Percentiles rank a stretch among this genome's conserved stretches.
Conservation (phyloP, 768 basidiomycete species). For the Boletus rubropictus region DNA sequence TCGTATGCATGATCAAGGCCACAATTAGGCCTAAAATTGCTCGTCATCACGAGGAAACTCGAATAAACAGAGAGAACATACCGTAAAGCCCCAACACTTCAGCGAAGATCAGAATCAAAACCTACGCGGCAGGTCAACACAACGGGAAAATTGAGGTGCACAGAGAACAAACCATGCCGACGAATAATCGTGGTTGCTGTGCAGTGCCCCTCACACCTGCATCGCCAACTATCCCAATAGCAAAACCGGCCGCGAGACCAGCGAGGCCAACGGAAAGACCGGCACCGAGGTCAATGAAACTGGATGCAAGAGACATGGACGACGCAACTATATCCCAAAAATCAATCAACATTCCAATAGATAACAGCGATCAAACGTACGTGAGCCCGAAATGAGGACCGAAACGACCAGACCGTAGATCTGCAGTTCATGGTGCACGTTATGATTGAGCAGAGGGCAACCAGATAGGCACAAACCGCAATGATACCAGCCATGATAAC, state of each 20-base stretch:
- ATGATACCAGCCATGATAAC: constrained; percentile 99
- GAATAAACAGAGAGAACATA: constrained; percentile 17
- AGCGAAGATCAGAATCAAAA: constrained; percentile 96
- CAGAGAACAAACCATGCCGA: constrained; percentile 70
- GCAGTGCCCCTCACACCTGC: constrained; percentile 97
- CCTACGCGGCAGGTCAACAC: constrained; percentile 39
- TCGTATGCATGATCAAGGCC: constrained; percentile 93
- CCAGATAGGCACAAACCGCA: constrained; percentile 58
- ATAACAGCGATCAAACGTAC: constrained; percentile 45
- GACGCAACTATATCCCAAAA: constrained; percentile 46
- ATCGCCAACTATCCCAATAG: constrained; percentile 98
- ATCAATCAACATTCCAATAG: neutral
- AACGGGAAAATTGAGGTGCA: neutral
- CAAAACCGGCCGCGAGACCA: constrained; percentile 95
- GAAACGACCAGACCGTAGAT: constrained; percentile 98
- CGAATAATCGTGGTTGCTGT: constrained; percentile 90
- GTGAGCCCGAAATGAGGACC: constrained; percentile 85
- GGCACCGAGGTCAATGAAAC: constrained; percentile 91
- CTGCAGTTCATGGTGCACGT: constrained; percentile 33
- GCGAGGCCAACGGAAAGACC: constrained; percentile 90
- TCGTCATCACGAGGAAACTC: neutral
- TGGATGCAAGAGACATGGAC: constrained; percentile 86
- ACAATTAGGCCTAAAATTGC: constrained; percentile 66
- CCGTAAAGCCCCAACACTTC: constrained; percentile 93
- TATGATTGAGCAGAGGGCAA: neutral